Evolutionary conservation across 1,284 basidiomycete species (phyloP), one percentile per base, ranked within the genome.

Genomic region (Trichosporon faecale): DNA sequence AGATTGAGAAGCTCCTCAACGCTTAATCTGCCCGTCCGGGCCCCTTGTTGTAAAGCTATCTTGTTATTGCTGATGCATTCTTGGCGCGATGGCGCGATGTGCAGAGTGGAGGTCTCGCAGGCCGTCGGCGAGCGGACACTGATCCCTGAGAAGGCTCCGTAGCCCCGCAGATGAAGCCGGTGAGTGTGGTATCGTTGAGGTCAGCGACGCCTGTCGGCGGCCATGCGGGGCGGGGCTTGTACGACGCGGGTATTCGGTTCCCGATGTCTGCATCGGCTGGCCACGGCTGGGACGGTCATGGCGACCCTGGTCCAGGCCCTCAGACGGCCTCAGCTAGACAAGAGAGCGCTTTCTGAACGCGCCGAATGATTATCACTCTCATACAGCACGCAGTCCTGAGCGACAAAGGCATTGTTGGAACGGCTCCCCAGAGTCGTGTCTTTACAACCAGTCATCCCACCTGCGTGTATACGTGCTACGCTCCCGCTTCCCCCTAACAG

Each of bases 1-100:
- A 79, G 66, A 81, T 82, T 64, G 77, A 80, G 72, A 76, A 77
- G 71, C 65, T 80, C 29, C 72, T 81, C n/a, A 66, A 61, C 52
- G 52, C 44, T 11, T 64, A 63, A 33, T 57, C 52, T 25, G 25
- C 3, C 27, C 25, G 52, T 21, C 9, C 27, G 25, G 65, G 65
- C 18, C 25, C 21, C n/a, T 8, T 67, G 65, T 52, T 57, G 33
- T 52, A 52, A 52, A 25, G 49, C 49, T 23, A 52, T 25, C 21
- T 25, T 52, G 49, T 52, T 52, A 52, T 52, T 52, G 49, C 21
- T 52, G 40, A 44, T 40, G 5, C 40, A 44, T 44, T n/a, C 16
- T n/a, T n/a, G 49, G n/a, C 6, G 23, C 49, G 49, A 52, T 52
- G 49, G 49, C 21, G 23, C 49, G 49, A 52, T 25, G 9, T 3